Conservation (phyloP, 306 rosid species). For the Cucumis melo region DNA sequence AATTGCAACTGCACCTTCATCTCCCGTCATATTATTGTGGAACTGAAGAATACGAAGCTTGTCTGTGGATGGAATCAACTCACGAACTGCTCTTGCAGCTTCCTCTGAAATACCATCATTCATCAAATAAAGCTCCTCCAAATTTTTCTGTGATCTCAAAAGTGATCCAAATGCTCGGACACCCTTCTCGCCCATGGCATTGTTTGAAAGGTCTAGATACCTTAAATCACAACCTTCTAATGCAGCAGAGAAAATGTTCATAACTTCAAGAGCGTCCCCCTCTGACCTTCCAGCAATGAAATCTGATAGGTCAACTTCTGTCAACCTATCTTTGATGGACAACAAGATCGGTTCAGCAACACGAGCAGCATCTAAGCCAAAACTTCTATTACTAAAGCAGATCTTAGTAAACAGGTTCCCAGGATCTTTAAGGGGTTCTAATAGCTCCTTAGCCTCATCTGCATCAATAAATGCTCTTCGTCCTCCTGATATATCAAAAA, state of each 20-base stretch:
- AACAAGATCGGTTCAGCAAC: conserved; percentile 1
- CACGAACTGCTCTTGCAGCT: conserved; percentile 56
- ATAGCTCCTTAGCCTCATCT: not conserved
- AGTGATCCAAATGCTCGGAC: conserved; percentile 1
- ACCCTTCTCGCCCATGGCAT: conserved; percentile 10
- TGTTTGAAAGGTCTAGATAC: conserved; percentile 1
- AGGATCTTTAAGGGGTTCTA: not conserved
- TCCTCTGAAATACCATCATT: conserved; percentile 67
- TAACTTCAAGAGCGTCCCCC: not conserved
- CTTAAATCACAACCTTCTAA: conserved; percentile 1
- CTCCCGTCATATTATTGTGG: conserved; percentile 39
- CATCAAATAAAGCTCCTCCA: conserved; percentile 64
- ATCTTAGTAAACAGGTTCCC: conserved; percentile 6
- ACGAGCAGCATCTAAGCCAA: conserved; percentile 4
- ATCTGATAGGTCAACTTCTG: conserved; percentile 6
- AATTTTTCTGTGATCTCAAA: conserved; percentile 25
- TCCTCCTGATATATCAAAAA: conserved; percentile 2
- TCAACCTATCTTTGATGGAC: conserved; percentile 6
- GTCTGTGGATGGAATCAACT: conserved; percentile 54
- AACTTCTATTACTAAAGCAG: conserved; percentile 9
- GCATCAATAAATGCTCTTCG: conserved; percentile 5
- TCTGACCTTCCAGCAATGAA: conserved; percentile 6
- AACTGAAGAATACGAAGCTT: conserved; percentile 59
- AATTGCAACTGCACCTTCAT: conserved; percentile 44
- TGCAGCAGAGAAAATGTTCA: conserved; percentile 5